Evolutionary conservation across 2,329 filamentous ascomycete species (phyloP).

Genomic region (Allantophomopsis lycopodina): DNA sequence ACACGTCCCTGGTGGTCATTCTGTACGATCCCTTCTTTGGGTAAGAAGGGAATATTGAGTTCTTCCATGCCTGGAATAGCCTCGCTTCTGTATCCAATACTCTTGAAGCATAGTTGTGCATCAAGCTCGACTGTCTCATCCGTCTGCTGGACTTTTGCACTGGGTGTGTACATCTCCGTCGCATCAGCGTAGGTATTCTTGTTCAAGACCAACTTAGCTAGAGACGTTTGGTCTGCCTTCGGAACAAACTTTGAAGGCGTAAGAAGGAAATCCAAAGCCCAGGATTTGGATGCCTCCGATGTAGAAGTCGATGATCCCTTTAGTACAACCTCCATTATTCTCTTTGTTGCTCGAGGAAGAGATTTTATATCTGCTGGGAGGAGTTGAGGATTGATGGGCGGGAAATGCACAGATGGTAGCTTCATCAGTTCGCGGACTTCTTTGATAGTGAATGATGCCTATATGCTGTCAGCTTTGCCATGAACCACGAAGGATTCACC

Average conservation of each 20-base stretch:
- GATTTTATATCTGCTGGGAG: conserved; percentile 52
- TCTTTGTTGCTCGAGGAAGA: conserved; percentile 62
- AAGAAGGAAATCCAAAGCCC: conserved; percentile 79
- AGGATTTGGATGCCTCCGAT: conserved; percentile 43
- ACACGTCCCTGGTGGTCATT: conserved; percentile 67
- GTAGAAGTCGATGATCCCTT: conserved; percentile 50
- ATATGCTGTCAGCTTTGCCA: conserved; percentile 2
- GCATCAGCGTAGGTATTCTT: conserved; percentile 56
- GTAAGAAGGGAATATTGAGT: conserved; percentile 67
- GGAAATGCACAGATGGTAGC: conserved; percentile 57
- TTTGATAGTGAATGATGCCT: conserved; percentile 93
- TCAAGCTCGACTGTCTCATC: conserved; percentile 38
- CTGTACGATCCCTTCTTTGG: conserved; percentile 57
- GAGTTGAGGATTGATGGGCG: conserved; percentile 49
- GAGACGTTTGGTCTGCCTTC: conserved; percentile 24
- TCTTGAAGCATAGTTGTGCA: conserved; percentile 69
- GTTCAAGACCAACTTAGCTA: conserved; percentile 34
- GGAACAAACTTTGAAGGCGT: conserved; percentile 53
- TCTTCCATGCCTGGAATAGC: conserved; percentile 61
- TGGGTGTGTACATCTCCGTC: conserved; percentile 34
- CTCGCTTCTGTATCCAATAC: conserved; percentile 86
- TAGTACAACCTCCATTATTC: conserved; percentile 67
- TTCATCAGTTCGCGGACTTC: conserved; percentile 82
- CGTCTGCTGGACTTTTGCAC: conserved; percentile 32
- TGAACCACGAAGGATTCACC: conserved; percentile 8